Percentiles rank a stretch among this genome's conserved stretches.
Conservation (phyloP, 495 filamentous ascomycete genomes). For the Hypoxylon subgilvum region DNA sequence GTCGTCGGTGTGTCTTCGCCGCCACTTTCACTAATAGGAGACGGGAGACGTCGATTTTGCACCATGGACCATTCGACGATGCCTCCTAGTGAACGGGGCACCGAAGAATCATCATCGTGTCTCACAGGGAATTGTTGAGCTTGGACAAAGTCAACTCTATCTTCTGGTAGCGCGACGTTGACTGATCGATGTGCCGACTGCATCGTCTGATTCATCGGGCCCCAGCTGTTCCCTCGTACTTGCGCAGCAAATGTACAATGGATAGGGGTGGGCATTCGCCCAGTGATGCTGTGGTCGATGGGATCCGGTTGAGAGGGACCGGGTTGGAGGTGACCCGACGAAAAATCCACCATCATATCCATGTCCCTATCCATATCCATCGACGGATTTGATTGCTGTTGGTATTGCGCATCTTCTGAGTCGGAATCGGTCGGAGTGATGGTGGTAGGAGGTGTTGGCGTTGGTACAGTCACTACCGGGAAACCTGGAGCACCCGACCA, state of each 20-base stretch:
- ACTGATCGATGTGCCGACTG: slow-evolving; percentile 31
- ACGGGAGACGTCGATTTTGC: slow-evolving; percentile 66
- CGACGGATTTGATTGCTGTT: slow-evolving; percentile 24
- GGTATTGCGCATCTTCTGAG: slow-evolving; percentile 42
- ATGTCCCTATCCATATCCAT: slow-evolving; percentile 58
- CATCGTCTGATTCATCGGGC: slow-evolving; percentile 29
- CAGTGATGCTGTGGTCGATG: slow-evolving; percentile 39
- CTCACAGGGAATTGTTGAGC: slow-evolving; percentile 19
- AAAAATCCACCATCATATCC: slow-evolving; percentile 54
- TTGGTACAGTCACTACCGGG: slow-evolving; percentile 24
- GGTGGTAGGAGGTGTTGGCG: slow-evolving; percentile 27
- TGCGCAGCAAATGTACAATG: slow-evolving; percentile 55
- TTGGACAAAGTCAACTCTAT: slow-evolving; percentile 44
- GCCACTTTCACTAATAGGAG: slow-evolving; percentile 73
- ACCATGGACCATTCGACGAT: slow-evolving; percentile 53
- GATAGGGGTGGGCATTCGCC: slow-evolving; percentile 62
- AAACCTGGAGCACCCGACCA: slow-evolving; percentile 46
- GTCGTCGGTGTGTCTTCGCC: slow-evolving; percentile 51
- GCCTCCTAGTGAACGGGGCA: slow-evolving; percentile 46
- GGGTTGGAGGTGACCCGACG: slow-evolving; percentile 43
- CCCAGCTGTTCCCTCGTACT: slow-evolving; percentile 52
- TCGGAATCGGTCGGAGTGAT: slow-evolving; percentile 47
- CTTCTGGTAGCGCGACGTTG: slow-evolving; percentile 41
- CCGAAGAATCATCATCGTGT: slow-evolving; percentile 42
- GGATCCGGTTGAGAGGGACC: slow-evolving; percentile 37